Conservation (phyloP, 164 flowering plant species). For the Chimonanthus praecox region DNA sequence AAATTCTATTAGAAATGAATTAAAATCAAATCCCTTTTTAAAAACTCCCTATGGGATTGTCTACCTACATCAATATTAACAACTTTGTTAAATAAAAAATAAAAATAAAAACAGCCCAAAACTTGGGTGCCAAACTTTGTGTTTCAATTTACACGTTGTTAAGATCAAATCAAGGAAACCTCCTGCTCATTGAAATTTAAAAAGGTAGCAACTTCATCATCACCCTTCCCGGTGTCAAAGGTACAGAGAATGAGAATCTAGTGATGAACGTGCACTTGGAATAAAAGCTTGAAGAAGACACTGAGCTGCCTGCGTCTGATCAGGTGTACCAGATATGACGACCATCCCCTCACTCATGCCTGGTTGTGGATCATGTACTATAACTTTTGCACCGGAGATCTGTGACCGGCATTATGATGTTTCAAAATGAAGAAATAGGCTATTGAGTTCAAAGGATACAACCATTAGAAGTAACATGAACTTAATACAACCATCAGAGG, state of each 20-base stretch:
- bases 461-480: neutral
- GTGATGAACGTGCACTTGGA: conserved; percentile 41
- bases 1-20: too few species aligned
- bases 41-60: too few species aligned
- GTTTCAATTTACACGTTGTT: too few species aligned
- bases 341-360: conserved; percentile 50
- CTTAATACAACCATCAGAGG: neutral
- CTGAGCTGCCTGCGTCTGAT: conserved; percentile 89
- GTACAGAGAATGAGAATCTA: conserved; percentile 2
- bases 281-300: conserved; percentile 93
- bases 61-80: too few species aligned
- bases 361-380: conserved; percentile 56
- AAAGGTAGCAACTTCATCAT: neutral
- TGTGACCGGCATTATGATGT: conserved; percentile 20
- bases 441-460: neutral
- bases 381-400: conserved; percentile 91
- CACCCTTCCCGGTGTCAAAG: neutral
- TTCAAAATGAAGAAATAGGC: neutral
- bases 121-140: too few species aligned
- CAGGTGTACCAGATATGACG: conserved; percentile 86
- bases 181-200: too few species aligned
- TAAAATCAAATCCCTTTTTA: too few species aligned
- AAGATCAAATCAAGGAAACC: neutral
- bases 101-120: too few species aligned
- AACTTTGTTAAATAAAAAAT: too few species aligned